Evolutionary conservation across 1,139 yeast species (phyloP).

Genomic region (Torulaspora globosa): DNA sequence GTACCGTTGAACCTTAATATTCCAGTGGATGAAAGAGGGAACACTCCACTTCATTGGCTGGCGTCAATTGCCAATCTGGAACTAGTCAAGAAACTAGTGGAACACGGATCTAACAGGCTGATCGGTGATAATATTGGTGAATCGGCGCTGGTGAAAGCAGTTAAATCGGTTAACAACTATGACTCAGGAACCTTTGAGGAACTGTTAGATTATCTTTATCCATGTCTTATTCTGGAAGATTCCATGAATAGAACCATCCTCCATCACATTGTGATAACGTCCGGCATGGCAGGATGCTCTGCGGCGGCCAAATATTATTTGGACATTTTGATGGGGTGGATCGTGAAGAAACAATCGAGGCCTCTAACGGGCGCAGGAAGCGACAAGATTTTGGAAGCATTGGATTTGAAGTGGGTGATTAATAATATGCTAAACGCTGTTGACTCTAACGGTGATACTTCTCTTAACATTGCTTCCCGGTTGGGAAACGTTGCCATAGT

Average conservation of each 20-base stretch:
- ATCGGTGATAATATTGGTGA: conserved; percentile 84
- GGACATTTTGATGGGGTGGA: conserved; percentile 75
- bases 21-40: conserved; percentile 89
- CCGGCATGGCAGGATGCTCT: conserved; percentile 66
- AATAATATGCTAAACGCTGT: conserved; percentile 66
- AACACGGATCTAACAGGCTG: conserved; percentile 59
- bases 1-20: conserved; percentile 61
- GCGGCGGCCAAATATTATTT: conserved; percentile 73
- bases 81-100: conserved; percentile 67
- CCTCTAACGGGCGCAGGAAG: conserved; percentile 26
- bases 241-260: conserved; percentile 77
- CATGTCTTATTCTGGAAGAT: conserved; percentile 72
- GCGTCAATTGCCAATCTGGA: conserved; percentile 80
- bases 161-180: conserved; percentile 80
- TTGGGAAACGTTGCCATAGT: conserved; percentile 79
- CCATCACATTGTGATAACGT: conserved; percentile 83
- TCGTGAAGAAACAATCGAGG: conserved; percentile 46
- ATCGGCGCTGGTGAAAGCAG: conserved; percentile 83
- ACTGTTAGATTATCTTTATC: conserved; percentile 68
- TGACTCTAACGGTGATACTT: conserved; percentile 84
- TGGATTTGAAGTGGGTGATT: conserved; percentile 58
- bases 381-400: conserved; percentile 42
- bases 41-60: conserved; percentile 94
- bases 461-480: conserved; percentile 86
- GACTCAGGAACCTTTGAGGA: conserved; percentile 72